Evolutionary conservation across 2,329 filamentous ascomycete genomes (phyloP), one percentile per base, ranked within the genome.

Genomic region (Colletotrichum sp.): DNA sequence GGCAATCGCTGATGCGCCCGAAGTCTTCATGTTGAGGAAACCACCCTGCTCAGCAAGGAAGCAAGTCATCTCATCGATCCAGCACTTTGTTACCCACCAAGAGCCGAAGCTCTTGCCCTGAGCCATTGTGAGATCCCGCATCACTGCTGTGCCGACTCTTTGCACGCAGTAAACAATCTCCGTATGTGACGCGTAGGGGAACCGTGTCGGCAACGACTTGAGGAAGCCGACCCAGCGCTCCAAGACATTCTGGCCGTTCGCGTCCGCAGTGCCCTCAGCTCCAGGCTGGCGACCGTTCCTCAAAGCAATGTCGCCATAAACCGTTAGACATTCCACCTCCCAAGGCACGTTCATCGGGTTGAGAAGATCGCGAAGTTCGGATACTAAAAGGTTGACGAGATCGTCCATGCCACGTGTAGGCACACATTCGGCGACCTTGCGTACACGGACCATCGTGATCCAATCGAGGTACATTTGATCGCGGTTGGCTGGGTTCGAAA

Each of bases 391-490:
- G 76, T 89, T 89, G 24, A 93, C 91, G 24, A 93, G 87, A 76
- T 94, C 92, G 79, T 93, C 92, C 92, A 93, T 93, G 13, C 88
- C 92, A 64, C 88, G 86, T 5, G 90, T 90, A 1, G 92, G 92
- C 8, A 94, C 88, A 75, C 89, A 91, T 80, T 94, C 92, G 1
- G 92, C 91, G 73, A 93, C 85, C 81, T 93, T 93, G 63, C 92
- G 89, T 12, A 91, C 86, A 30, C 90, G 88, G 34, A 93, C 91
- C 86, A 91, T 90, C 4, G 88, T 92, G 55, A 95, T 92, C 93
- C 96, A 98, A 82, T 99, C 97, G 67, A 94, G 89, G 88, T 97
- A 98, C 97, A 99, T 99, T 81, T 97, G 94, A 79, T 97, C 95
- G 71, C 97, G 92, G 82, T 98, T 98, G 62, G 95, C 94, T 22